These are phyloP conservation scores for Rhododendron simsii DNA, from an alignment of 148 eudicot genomes.

Conservation along the genomic window DNA sequence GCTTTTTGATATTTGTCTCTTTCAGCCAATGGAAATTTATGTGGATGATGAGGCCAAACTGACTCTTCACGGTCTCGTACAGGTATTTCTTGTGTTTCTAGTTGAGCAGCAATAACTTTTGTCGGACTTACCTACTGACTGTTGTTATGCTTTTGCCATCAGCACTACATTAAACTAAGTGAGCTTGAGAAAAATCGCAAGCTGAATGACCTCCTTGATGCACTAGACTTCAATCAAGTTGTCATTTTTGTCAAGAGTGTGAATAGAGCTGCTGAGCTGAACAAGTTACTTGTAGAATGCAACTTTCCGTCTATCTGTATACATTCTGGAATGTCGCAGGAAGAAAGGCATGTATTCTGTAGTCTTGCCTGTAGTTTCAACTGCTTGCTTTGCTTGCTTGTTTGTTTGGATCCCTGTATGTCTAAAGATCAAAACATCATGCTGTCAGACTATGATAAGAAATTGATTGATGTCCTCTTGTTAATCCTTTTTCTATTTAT, in stretches of 20 bases:
- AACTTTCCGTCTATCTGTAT: conserved; percentile 97
- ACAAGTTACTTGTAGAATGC: conserved; percentile 93
- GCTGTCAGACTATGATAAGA: neutral
- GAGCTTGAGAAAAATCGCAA: conserved; percentile 94
- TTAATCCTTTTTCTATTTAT: neutral
- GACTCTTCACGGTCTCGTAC: conserved; percentile 98
- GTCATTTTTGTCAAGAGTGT: conserved; percentile 98
- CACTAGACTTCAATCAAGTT: conserved; percentile 94
- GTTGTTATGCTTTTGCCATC: conserved; percentile 11
- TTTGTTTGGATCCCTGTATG: neutral
- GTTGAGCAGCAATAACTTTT: neutral
- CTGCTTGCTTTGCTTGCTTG: neutral
- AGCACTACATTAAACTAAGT: conserved; percentile 92
- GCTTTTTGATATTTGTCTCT: neutral
- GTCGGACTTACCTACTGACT: neutral
- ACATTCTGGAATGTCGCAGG: conserved; percentile 98
- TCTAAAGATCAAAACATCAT: neutral
- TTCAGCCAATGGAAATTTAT: conserved; percentile 83
- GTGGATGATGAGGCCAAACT: conserved; percentile 98
- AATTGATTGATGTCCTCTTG: neutral
- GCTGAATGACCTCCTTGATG: conserved; percentile 92
- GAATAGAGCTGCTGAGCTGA: conserved; percentile 82
- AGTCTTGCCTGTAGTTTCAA: neutral
- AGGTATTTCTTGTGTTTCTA: conserved; percentile 36
- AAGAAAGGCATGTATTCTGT: conserved; percentile 67